Evolutionary conservation across 257 asterid species (phyloP).

Genomic region (Solanum gracilifrons): DNA sequence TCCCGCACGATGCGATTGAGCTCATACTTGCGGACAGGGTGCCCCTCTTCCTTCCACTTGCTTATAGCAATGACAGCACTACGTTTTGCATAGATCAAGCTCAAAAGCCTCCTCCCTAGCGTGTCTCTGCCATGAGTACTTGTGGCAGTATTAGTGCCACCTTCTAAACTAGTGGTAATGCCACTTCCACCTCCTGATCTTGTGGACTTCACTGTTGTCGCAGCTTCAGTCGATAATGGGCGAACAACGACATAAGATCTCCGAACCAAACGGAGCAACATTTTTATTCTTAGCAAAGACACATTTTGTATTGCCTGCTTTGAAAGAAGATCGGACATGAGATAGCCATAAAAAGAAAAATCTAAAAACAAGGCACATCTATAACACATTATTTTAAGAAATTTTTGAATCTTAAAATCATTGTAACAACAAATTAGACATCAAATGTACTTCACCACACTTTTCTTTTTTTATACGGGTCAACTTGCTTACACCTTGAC

Average conservation of each 20-base stretch:
- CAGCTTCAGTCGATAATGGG: slow-evolving; percentile 37
- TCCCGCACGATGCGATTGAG: slow-evolving; percentile 81
- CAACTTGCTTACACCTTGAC: neutral
- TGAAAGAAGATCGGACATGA: neutral
- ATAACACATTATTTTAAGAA: neutral
- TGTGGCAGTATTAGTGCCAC: neutral
- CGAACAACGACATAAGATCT: slow-evolving; percentile 51
- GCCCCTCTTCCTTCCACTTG: slow-evolving; percentile 89
- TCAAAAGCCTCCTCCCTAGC: slow-evolving; percentile 57
- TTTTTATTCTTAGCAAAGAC: neutral
- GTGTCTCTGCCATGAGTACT: slow-evolving; percentile 40
- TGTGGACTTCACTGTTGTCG: slow-evolving; percentile 15
- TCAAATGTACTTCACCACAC: neutral
- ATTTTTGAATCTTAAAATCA: neutral
- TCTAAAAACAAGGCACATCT: neutral
- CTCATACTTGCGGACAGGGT: slow-evolving; percentile 55
- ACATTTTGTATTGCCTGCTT: neutral
- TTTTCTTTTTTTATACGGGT: neutral
- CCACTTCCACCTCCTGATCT: neutral
- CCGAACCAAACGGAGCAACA: slow-evolving; percentile 35
- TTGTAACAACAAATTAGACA: neutral
- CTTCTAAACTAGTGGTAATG: slow-evolving; percentile 1
- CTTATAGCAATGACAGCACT: slow-evolving; percentile 63
- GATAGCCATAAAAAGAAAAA: neutral
- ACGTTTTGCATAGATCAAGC: slow-evolving; percentile 58